Base-by-base conservation (phyloP, 2,329 filamentous ascomycete genomes). In the Alternaria triticina region DNA sequence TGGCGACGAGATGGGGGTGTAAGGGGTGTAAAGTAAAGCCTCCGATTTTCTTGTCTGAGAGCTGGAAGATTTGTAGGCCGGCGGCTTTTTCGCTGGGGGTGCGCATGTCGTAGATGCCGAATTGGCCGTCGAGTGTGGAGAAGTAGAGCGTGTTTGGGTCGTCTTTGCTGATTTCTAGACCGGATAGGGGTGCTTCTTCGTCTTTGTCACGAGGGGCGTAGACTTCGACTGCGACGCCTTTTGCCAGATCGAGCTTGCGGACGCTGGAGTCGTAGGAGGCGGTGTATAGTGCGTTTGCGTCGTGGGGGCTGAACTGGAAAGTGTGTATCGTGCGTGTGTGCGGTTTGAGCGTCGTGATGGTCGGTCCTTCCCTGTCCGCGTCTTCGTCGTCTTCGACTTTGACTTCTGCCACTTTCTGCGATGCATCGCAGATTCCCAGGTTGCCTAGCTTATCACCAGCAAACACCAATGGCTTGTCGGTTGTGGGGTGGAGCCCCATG, bases 401-500 rank as follows among this genome's bases (percentile, higher is more conserved):
- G 54, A 84, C 79, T 65, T 83, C 82, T 5, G 86, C 74, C 3
- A 83, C 82, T 3, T 87, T 86, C 69, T 96, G 93, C 0, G 92
- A 94, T 1, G 90, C 94, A 75, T 99, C 95, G 58, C 97, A 95
- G 1, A 99, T 88, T 0, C 96, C 96, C 62, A 98, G 85, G 23
- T 93, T 92, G 1, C 96, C 95, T 68, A 96, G 87, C 77, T 99
- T 99, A 74, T 99, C 96, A 11, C 95, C 95, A 0, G 95, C 95
- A 76, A 99, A 96, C 2, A 98, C 86, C 3, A 99, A 84, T 0
- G 94, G 89, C 73, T 98, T 98, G 3, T 94, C 89, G 61, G 89
- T 85, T 0, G 90, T 94, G 0, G 96, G 96, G 73, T 99, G 96
- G 70, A 99, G 95, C 0, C 90, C 89, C 72, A 98, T 88, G 0